These are phyloP conservation scores for Candida easanensis DNA, from an alignment of 805 yeast species.

Conservation along the genomic window DNA sequence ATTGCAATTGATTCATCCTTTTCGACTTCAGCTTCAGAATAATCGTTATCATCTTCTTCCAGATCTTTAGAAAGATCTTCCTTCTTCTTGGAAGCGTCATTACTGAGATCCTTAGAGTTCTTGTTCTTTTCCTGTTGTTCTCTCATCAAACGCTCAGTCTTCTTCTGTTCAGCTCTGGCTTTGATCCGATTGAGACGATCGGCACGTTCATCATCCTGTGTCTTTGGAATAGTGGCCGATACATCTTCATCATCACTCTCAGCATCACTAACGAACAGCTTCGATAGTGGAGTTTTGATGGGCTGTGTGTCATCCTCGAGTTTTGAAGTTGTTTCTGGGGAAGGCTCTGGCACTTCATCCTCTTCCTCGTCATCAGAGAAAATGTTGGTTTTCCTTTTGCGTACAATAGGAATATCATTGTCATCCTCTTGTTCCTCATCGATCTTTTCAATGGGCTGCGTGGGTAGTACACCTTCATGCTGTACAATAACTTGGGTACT, in stretches of 20 bases:
- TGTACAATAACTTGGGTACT: too few species aligned
- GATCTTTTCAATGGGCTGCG: not conserved
- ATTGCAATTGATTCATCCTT: conserved; percentile 10
- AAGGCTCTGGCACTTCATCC: not conserved
- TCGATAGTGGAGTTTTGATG: not conserved
- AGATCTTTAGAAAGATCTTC: conserved; percentile 1
- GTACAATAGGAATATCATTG: not conserved
- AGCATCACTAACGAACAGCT: conserved; percentile 19
- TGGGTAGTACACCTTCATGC: too few species aligned
- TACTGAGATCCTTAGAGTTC: not conserved
- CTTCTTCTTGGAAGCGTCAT: not conserved
- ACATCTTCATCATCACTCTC: conserved; percentile 15
- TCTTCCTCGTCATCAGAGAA: conserved; percentile 5
- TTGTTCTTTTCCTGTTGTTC: conserved; percentile 17
- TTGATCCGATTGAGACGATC: conserved; percentile 16
- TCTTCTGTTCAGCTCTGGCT: conserved; percentile 23
- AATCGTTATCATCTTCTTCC: conserved; percentile 7
- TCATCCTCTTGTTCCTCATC: conserved; percentile 2
- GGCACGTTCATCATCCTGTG: conserved; percentile 7
- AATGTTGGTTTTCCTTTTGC: not conserved
- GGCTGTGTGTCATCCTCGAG: not conserved
- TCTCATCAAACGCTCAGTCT: conserved; percentile 19
- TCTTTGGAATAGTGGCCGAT: not conserved
- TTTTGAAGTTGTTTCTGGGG: not conserved
- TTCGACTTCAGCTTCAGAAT: conserved; percentile 13